phyloP scores from a whole-genome alignment of 164 flowering plant genomes.

The Magnolia officinalis region DNA sequence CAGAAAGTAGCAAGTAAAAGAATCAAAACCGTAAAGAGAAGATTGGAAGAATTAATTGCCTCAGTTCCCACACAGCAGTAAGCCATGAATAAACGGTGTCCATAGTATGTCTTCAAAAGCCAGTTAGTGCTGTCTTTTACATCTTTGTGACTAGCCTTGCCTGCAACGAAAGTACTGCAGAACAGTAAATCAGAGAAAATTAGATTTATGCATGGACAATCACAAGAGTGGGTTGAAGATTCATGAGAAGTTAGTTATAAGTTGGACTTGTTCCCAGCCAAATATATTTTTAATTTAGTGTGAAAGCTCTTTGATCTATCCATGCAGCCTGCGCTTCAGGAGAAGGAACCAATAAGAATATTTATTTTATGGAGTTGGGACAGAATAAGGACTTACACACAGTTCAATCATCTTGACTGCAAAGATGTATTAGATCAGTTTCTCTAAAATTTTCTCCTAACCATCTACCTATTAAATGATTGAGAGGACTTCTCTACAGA shows the following conservation, averaged over 20 bases:
- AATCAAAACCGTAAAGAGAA: background rate
- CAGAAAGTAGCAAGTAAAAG: background rate
- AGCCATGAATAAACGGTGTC: constrained; percentile 81
- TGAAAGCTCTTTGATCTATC: background rate
- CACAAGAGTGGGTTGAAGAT: too few relatives aligned
- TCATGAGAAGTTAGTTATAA: background rate
- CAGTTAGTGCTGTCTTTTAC: constrained; percentile 89
- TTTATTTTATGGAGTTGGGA: background rate
- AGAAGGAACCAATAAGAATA: background rate
- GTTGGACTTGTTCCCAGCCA: background rate
- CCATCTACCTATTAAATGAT: background rate
- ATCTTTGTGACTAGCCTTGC: constrained; percentile 93
- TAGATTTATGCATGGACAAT: background rate
- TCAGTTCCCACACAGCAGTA: constrained; percentile 92
- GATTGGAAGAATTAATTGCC: constrained; percentile 36
- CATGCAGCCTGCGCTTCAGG: background rate
- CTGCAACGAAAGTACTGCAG: constrained; percentile 77
- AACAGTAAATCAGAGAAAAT: constrained; percentile 2
- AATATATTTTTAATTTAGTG: background rate
- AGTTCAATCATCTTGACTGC: background rate
- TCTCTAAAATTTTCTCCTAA: background rate
- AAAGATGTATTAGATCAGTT: background rate
- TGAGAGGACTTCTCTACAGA: background rate
- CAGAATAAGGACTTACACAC: background rate
- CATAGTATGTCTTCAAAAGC: constrained; percentile 83